Base-by-base conservation (phyloP, 2,329 filamentous ascomycete species). In the Arachnomyces sp. region DNA sequence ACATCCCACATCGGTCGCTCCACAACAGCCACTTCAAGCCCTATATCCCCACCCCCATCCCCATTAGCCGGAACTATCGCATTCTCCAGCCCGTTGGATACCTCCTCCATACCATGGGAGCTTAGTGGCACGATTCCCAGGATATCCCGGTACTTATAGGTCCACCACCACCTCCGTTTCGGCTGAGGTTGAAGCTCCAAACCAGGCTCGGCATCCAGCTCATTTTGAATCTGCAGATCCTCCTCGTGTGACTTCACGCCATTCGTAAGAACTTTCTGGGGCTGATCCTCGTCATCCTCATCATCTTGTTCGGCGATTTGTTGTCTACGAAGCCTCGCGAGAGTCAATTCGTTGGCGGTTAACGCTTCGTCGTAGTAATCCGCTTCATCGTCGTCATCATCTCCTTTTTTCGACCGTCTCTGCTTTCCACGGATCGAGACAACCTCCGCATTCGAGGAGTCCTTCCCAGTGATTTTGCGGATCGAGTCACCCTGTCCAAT, bases 61-160 rank as follows among this genome's bases (percentile, higher is more conserved):
- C 47, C 55, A 18, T 53, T 50, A 46, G 14, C 52, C 46, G 32
- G 49, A 40, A 40, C 49, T 47, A 73, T 61, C 49, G 31, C 31
- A 28, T 11, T 39, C 16, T 28, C 31, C 13, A 13, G 28, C n/a
- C 28, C 18, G 28, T 33, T 13, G 33, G 14, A 28, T 12, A 33
- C 39, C 30, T 56, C 52, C 15, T 37, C n/a, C 18, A 28, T 7
- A 14, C 9, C 9, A 28, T 45, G 29, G 17, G 51, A 38, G 29
- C 65, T 68, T 25, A 82, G 62, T 13, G 76, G 72, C 14, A 79
- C 71, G 33, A 82, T 73, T 4, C 89, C 92, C 45, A 98, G 70
- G 51, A 98, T 88, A n/a, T 89, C 85, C 43, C 89, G 76, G 64
- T 96, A 98, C 63, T 94, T 93, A 71, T 84, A 88, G 4, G 89